Conservation (phyloP, 768 basidiomycete species). For the Mycena venus region DNA sequence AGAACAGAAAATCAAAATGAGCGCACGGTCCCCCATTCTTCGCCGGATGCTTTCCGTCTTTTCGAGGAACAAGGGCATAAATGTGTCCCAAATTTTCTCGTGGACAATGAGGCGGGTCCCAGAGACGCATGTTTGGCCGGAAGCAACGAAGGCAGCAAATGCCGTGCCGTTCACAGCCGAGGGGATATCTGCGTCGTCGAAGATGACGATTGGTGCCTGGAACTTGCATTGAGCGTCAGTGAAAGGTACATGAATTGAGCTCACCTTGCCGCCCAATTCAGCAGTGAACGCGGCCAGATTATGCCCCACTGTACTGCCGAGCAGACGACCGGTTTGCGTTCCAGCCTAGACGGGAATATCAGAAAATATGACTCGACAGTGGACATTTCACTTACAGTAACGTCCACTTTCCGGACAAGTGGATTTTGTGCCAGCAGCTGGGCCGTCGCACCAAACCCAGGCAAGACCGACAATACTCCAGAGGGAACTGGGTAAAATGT, state of each 20-base stretch:
- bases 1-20: not conserved
- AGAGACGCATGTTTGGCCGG: constrained; percentile 93
- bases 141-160: constrained; percentile 88
- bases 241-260: constrained; percentile 39
- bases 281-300: constrained; percentile 86
- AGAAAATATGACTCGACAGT: too few species aligned
- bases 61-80: constrained; percentile 71
- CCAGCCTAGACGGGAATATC: constrained; percentile 66
- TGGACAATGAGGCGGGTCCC: constrained; percentile 89
- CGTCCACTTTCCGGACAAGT: constrained; percentile 82
- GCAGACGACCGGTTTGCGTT: constrained; percentile 78
- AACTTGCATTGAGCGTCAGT: not conserved
- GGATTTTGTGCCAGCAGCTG: constrained; percentile 75
- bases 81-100: constrained; percentile 74
- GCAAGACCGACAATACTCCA: constrained; percentile 80
- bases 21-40: constrained; percentile 81
- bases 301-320: constrained; percentile 80
- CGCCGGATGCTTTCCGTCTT: constrained; percentile 73
- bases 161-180: constrained; percentile 88
- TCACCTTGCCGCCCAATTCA: constrained; percentile 88
- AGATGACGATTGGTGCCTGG: constrained; percentile 85
- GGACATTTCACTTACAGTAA: constrained; percentile 70
- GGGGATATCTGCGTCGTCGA: constrained; percentile 80
- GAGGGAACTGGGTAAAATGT: constrained; percentile 70
- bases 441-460: constrained; percentile 80